Evolutionary conservation across 306 rosid genomes (phyloP).

Genomic region (Mimosa pudica): DNA sequence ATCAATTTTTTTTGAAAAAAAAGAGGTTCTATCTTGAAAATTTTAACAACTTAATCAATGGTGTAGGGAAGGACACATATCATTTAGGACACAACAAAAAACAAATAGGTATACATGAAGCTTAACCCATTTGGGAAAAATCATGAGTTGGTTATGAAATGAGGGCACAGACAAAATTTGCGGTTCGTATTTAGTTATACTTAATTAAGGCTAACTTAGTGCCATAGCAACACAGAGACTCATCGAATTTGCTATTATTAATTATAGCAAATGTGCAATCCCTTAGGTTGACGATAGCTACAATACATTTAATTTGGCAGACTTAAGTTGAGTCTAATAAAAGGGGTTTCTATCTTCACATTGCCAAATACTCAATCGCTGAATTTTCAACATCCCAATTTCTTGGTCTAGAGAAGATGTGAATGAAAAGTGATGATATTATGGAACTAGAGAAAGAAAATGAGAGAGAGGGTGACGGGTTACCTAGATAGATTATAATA

Average conservation of each 20-base stretch:
- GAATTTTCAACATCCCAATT: not conserved
- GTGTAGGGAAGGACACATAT: conserved; percentile 14
- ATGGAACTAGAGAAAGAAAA: not conserved
- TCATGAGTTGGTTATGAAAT: not conserved
- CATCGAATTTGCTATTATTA: not conserved
- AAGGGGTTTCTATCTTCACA: not conserved
- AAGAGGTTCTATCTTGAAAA: no score
- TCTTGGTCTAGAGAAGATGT: conserved; percentile 13
- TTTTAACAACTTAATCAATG: conserved; percentile 33
- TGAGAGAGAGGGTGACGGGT: not conserved
- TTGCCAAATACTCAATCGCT: not conserved
- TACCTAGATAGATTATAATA: conserved; percentile 4
- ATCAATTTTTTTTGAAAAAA: no score
- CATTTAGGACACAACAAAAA: not conserved
- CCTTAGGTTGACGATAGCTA: not conserved
- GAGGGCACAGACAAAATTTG: not conserved
- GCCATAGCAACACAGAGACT: not conserved
- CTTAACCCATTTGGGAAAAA: not conserved
- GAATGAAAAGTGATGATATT: conserved; percentile 5
- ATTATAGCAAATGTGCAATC: not conserved
- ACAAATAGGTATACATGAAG: not conserved
- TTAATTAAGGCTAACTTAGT: not conserved
- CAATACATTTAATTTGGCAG: not conserved
- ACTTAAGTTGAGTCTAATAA: not conserved
- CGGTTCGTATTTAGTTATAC: not conserved